Conservation (phyloP, 225 moss, liverwort and hornwort genomes). For the Ulota crispa region DNA sequence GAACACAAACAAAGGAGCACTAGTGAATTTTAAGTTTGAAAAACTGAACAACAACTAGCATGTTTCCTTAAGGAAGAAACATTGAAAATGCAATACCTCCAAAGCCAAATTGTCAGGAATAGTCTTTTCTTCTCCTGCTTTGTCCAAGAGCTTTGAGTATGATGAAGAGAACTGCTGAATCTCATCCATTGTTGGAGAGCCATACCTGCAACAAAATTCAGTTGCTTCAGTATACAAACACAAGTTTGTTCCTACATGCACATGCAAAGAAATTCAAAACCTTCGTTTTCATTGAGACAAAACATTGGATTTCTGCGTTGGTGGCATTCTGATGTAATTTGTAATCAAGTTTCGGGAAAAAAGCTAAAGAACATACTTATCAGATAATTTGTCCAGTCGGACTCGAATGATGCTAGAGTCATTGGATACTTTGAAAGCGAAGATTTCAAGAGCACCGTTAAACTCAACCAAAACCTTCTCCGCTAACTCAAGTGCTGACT, state of each 20-base stretch:
- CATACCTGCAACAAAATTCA: conserved; percentile 57
- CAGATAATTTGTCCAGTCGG: conserved; percentile 87
- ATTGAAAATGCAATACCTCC: conserved; percentile 52
- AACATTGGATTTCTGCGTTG: background rate
- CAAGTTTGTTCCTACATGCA: background rate
- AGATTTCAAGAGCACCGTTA: conserved; percentile 66
- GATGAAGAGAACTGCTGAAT: conserved; percentile 69
- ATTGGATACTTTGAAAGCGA: conserved; percentile 80
- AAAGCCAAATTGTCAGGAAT: conserved; percentile 63
- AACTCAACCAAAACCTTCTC: conserved; percentile 58
- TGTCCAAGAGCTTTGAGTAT: conserved; percentile 59
- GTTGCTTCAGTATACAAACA: conserved; percentile 14
- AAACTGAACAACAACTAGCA: background rate
- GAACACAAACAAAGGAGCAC: background rate
- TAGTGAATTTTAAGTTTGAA: background rate
- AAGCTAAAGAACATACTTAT: conserved; percentile 49
- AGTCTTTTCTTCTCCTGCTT: conserved; percentile 49
- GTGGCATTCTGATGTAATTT: background rate
- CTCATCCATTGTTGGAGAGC: conserved; percentile 85
- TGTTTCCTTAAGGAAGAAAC: background rate
- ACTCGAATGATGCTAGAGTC: conserved; percentile 66
- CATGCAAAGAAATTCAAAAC: background rate
- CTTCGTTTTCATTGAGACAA: background rate
- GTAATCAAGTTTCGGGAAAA: background rate
- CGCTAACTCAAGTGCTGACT: conserved; percentile 58